Conservation (phyloP, 805 yeast species). For the Saturnispora zaruensis region DNA sequence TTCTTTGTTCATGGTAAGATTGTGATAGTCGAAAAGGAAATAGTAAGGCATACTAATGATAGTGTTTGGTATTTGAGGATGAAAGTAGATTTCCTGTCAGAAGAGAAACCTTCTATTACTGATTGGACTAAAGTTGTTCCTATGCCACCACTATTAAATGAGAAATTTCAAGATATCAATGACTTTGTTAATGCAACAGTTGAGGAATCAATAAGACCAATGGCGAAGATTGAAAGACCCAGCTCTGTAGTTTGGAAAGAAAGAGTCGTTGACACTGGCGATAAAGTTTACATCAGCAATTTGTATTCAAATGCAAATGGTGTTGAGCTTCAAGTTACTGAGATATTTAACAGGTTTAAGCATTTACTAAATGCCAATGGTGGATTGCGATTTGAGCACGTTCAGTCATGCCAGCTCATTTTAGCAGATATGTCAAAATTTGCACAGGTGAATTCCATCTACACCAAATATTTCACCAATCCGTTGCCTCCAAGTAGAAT, state of each 20-base stretch:
- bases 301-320: slow-evolving; percentile 26
- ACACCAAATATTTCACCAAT: slow-evolving; percentile 44
- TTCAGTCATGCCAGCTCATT: slow-evolving; percentile 54
- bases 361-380: slow-evolving; percentile 25
- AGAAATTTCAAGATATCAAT: slow-evolving; percentile 28
- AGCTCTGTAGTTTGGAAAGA: slow-evolving; percentile 1
- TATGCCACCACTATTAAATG: slow-evolving; percentile 35
- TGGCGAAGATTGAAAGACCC: not conserved
- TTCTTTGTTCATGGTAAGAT: slow-evolving; percentile 54
- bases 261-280: slow-evolving; percentile 20
- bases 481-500: slow-evolving; percentile 84
- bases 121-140: slow-evolving; percentile 15
- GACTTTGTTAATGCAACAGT: slow-evolving; percentile 1
- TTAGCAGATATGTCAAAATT: slow-evolving; percentile 61
- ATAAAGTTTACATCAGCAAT: slow-evolving; percentile 37
- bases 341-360: slow-evolving; percentile 40
- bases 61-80: slow-evolving; percentile 65
- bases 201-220: too few species aligned
- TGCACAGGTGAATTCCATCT: slow-evolving; percentile 49
- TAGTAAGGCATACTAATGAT: slow-evolving; percentile 44
- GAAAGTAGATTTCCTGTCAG: slow-evolving; percentile 38
- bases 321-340: slow-evolving; percentile 37
- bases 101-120: slow-evolving; percentile 16
- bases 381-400: slow-evolving; percentile 32
- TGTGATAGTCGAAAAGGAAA: slow-evolving; percentile 32